These are phyloP conservation scores for Yarrowia sp. DNA, from an alignment of 805 yeast genomes.

Conservation along the genomic window DNA sequence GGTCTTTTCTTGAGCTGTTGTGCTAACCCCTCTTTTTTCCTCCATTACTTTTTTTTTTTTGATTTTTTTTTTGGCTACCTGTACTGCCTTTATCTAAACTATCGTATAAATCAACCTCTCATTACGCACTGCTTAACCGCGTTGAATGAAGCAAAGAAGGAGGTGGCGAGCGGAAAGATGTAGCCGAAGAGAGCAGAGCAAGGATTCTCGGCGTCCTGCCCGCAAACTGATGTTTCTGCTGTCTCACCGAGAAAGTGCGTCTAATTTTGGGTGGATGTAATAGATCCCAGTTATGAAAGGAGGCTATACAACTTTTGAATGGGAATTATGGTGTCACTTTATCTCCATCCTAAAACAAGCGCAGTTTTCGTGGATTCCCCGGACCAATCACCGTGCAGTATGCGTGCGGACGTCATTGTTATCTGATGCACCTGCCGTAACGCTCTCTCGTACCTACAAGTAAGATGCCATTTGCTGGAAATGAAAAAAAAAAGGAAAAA, in stretches of 20 bases:
- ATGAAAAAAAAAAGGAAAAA: not conserved
- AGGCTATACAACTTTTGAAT: not conserved
- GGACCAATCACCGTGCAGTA: not conserved
- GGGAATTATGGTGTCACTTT: not conserved
- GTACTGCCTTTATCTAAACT: not conserved
- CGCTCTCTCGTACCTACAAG: not conserved
- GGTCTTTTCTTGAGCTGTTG: not conserved
- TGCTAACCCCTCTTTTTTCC: not conserved
- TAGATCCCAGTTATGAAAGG: not conserved
- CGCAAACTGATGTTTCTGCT: too few relatives aligned
- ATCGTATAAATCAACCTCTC: not conserved
- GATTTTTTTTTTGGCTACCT: too few relatives aligned
- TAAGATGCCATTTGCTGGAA: not conserved
- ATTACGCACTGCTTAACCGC: constrained; percentile 1
- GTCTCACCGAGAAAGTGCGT: not conserved
- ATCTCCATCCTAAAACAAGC: not conserved
- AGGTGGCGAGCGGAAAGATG: not conserved
- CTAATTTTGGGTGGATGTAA: not conserved
- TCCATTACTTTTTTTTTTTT: too few relatives aligned
- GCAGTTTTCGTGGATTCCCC: too few relatives aligned
- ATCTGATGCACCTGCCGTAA: not conserved
- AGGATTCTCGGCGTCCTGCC: too few relatives aligned
- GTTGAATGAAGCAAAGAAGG: not conserved
- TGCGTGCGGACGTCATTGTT: not conserved
- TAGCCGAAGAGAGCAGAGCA: not conserved